Base-by-base conservation (phyloP, 2,329 filamentous ascomycete species). In the Sclerotinia borealis region DNA sequence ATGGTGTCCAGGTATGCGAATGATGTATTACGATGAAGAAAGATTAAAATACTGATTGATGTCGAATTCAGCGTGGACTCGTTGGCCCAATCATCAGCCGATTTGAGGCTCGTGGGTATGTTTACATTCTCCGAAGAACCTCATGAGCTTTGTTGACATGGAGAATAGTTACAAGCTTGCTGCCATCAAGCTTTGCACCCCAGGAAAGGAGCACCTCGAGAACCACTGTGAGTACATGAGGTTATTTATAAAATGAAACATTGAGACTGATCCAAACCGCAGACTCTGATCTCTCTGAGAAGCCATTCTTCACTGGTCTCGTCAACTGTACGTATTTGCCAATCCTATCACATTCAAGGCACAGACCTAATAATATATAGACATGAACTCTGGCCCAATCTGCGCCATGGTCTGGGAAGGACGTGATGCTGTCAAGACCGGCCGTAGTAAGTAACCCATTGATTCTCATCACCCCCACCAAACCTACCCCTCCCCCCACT, bases 371-470 rank as follows among this genome's bases (percentile, higher is more conserved):
- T 66, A 68, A 59, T 43, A 63, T 34, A 67, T 70, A 96, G 92
- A 98, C 87, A 99, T 98, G 95, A 83, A 87, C 79, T 93, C 88
- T 79, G 95, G 95, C 79, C 95, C 95, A 79, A 93, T 99, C 83
- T 89, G 86, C 85, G 95, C 95, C 84, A 99, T 98, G 93, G 90
- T 99, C 81, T 99, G 95, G 95, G 93, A 99, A 82, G 95, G 95
- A 78, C 91, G 90, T 86, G 93, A 99, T 77, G 95, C 89, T 80
- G 93, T 97, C 86, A 98, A 98, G 91, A 97, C 93, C 73, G 95
- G 95, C 81, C 93, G 95, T 78, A 78, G 88, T 91, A 86, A 72
- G 86, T 83, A 68, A 34, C 54, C 31, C 31, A 27, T 47, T 41
- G 29, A 51, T 13, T 58, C 31, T 52, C 5, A 59, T 36, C 17